Conservation (phyloP, 2,329 filamentous ascomycete species). For the Monosporascus sp. region DNA sequence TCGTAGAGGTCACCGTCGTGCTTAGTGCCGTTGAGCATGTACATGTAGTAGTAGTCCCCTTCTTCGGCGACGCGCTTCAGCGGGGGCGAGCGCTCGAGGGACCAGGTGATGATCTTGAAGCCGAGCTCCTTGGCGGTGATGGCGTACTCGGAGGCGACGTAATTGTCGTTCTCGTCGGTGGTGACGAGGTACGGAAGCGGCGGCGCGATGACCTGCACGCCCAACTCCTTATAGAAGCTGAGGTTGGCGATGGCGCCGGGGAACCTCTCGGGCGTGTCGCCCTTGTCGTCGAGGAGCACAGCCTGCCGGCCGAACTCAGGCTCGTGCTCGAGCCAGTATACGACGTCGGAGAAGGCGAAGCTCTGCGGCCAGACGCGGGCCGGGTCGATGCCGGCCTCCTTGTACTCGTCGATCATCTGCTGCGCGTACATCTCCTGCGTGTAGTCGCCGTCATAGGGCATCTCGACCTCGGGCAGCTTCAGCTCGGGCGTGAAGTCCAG, state of each 20-base stretch:
- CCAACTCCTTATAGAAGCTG: slow-evolving; percentile 48
- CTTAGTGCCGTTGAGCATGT: slow-evolving; percentile 48
- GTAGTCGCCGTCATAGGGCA: slow-evolving; percentile 62
- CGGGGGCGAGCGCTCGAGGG: slow-evolving; percentile 61
- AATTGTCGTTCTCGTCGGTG: slow-evolving; percentile 43
- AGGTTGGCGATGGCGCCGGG: slow-evolving; percentile 52
- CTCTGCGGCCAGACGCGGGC: slow-evolving; percentile 58
- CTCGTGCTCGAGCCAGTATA: slow-evolving; percentile 61
- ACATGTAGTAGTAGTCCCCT: slow-evolving; percentile 51
- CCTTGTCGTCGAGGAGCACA: slow-evolving; percentile 60
- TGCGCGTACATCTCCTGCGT: slow-evolving; percentile 62
- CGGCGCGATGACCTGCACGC: slow-evolving; percentile 59
- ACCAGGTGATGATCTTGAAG: slow-evolving; percentile 64
- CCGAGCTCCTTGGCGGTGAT: slow-evolving; percentile 54
- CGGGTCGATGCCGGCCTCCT: slow-evolving; percentile 45
- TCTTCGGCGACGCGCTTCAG: slow-evolving; percentile 44
- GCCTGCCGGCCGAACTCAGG: slow-evolving; percentile 58
- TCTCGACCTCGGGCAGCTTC: slow-evolving; percentile 63
- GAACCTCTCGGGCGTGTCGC: slow-evolving; percentile 47
- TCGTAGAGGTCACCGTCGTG: slow-evolving; percentile 64
- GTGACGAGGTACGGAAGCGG: slow-evolving; percentile 59
- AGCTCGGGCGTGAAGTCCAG: slow-evolving; percentile 63
- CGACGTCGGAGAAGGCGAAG: slow-evolving; percentile 59
- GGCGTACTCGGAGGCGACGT: slow-evolving; percentile 61
- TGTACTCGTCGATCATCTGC: slow-evolving; percentile 60